These are phyloP conservation scores for Saksenaea vasiformis DNA, from an alignment of 371 early-diverging fungal genomes.

Conservation along the genomic window DNA sequence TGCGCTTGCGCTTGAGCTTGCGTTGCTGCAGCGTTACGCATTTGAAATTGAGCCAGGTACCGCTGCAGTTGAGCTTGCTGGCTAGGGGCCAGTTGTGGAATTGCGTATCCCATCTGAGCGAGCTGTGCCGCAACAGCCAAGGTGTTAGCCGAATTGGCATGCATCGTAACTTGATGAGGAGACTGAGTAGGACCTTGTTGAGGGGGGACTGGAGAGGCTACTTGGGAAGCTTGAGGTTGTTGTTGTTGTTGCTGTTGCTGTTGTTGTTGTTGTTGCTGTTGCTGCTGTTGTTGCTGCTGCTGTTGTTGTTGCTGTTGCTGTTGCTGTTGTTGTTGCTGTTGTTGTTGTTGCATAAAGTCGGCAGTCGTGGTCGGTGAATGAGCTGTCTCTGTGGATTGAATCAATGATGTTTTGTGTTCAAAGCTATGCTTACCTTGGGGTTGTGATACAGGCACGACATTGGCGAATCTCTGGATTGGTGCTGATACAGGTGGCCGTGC, in stretches of 20 bases:
- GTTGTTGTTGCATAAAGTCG: conserved; percentile 18
- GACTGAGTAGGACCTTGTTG: conserved; percentile 20
- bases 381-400: background rate
- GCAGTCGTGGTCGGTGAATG: background rate
- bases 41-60: conserved; percentile 42
- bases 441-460: conserved; percentile 23
- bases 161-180: conserved; percentile 21
- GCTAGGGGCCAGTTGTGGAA: conserved; percentile 35
- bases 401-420: background rate
- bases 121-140: conserved; percentile 43
- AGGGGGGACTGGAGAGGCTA: conserved; percentile 20
- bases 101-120: conserved; percentile 48
- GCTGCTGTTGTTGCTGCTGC: conserved; percentile 6
- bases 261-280: background rate
- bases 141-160: conserved; percentile 32
- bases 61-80: conserved; percentile 45
- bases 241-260: conserved; percentile 16
- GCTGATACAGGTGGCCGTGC: conserved; percentile 27
- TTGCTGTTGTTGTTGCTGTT: conserved; percentile 7
- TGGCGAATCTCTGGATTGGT: conserved; percentile 33
- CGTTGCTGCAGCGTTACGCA: conserved; percentile 32
- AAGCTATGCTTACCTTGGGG: conserved; percentile 16
- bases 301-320: conserved; percentile 19
- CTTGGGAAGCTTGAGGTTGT: conserved; percentile 13
- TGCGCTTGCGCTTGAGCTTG: conserved; percentile 12